Evolutionary conservation across 2,329 filamentous ascomycete species (phyloP), one percentile per base, ranked within the genome.

Genomic region (Claviceps sorghi): DNA sequence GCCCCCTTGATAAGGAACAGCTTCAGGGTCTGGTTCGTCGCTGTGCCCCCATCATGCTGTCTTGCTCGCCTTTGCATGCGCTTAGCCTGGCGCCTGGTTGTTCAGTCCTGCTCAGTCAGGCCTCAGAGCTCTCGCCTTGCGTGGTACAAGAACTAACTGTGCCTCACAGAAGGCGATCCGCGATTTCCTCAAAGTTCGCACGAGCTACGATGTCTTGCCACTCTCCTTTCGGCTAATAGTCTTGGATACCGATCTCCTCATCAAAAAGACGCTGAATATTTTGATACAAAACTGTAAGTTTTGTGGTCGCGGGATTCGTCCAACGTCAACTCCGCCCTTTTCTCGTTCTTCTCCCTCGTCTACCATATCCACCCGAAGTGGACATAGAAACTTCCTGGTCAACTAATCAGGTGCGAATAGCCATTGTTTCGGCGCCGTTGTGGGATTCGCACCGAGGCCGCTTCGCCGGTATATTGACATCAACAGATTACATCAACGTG

Each of bases 401-500:
- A 21, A 42, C 53, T 58, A 40, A 56, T 32, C 38, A 36, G 7
- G 21, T 22, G 17, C 21, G 10, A 4, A 38, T 29, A 97, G 91
- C 88, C 64, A 98, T 98, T 65, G 93, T 98, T 52, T 98, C 93
- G 32, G 93, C 93, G 50, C 93, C 93, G 49, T 74, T 98, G 58
- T 98, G 93, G 93, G 90, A 98, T 68, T 96, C 91, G 29, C 84
- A 86, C 58, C 87, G 84, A 4, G 95, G 90, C 29, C 88, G 86
- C 38, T 98, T 97, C 68, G 93, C 91, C 42, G 93, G 93, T 41
- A 79, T 98, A 48, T 77, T 98, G 58, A 98, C 93, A 30, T 93
- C 89, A 57, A 95, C 89, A 55, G 93, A 98, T 70, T 98, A 93
- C 67, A 94, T 98, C 71, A 98, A 98, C 64, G 85, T 98, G 53